A percentile compares a stretch with the other conserved stretches of the same genome.
Evolutionary conservation across 2,329 filamentous ascomycete species (phyloP).

Genomic region (Pseudogymnoascus destructans): DNA sequence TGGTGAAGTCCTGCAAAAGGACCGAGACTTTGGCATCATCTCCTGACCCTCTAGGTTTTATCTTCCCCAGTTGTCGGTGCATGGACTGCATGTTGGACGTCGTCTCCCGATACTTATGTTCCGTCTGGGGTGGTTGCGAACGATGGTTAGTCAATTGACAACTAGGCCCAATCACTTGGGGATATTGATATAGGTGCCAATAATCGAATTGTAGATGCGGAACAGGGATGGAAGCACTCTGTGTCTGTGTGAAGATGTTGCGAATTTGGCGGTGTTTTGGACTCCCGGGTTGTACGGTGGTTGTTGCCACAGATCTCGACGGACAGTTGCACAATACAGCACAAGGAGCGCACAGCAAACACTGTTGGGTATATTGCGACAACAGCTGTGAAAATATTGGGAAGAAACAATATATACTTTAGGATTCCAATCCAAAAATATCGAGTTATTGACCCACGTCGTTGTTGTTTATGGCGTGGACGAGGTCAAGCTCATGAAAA

Average conservation of each 20-base stretch:
- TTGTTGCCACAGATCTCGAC: neutral
- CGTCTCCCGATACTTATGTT: neutral
- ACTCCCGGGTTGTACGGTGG: neutral
- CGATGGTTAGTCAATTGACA: neutral
- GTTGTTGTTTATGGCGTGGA: neutral
- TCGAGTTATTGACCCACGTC: neutral
- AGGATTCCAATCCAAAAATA: neutral
- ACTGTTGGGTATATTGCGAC: neutral
- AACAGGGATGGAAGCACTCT: neutral
- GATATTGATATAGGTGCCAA: neutral
- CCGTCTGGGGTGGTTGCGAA: neutral
- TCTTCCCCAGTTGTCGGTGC: slow-evolving; percentile 60
- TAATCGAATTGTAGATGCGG: neutral
- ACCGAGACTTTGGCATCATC: slow-evolving; percentile 66
- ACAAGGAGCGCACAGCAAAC: neutral
- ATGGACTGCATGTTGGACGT: slow-evolving; percentile 50
- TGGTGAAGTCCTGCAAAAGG: slow-evolving; percentile 66
- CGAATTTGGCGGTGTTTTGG: neutral
- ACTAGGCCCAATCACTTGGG: neutral
- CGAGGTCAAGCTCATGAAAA: neutral
- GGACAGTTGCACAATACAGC: neutral
- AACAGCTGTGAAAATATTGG: neutral
- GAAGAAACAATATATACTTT: neutral
- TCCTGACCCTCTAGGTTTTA: slow-evolving; percentile 53
- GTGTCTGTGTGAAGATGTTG: neutral